Percentiles rank a stretch among this genome's conserved stretches.
Evolutionary conservation across 371 early-diverging fungal genomes (phyloP).

Genomic region (Hamiltosporidium tvaerminnensis): DNA sequence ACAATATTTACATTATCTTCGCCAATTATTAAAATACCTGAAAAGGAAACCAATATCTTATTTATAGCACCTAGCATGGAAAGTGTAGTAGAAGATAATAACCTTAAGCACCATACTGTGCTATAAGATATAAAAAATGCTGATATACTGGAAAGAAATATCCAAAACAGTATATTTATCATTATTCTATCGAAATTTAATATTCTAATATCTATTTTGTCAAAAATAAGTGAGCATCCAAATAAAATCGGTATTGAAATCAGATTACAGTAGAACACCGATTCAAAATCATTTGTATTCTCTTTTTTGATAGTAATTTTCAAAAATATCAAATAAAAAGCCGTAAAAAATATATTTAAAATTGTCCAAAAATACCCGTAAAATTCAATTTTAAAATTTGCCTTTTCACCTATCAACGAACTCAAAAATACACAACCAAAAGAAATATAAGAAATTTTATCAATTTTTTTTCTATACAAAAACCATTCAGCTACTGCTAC

Average conservation of each 20-base stretch:
- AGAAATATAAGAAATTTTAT: conserved; percentile 60
- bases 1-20: conserved; percentile 12
- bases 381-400: conserved; percentile 55
- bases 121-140: conserved; percentile 66
- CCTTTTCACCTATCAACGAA: conserved; percentile 71
- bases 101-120: conserved; percentile 78
- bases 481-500: conserved; percentile 76
- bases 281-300: conserved; percentile 74
- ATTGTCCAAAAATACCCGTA: conserved; percentile 75
- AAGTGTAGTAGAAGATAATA: conserved; percentile 80
- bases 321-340: conserved; percentile 70
- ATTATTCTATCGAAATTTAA: neutral
- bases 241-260: conserved; percentile 68
- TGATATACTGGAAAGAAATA: conserved; percentile 65
- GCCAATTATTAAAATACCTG: conserved; percentile 66
- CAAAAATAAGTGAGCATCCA: conserved; percentile 60
- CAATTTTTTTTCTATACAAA: conserved; percentile 61
- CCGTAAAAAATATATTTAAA: conserved; percentile 71
- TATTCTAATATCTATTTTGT: conserved; percentile 37
- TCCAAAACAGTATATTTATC: conserved; percentile 50
- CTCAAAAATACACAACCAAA: conserved; percentile 77
- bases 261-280: conserved; percentile 80
- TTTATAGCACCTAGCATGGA: conserved; percentile 94
- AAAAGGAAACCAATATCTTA: conserved; percentile 79
- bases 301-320: conserved; percentile 62